Evolutionary conservation across 73 alveolate species (phyloP).

Genomic region (Stentor coeruleus): DNA sequence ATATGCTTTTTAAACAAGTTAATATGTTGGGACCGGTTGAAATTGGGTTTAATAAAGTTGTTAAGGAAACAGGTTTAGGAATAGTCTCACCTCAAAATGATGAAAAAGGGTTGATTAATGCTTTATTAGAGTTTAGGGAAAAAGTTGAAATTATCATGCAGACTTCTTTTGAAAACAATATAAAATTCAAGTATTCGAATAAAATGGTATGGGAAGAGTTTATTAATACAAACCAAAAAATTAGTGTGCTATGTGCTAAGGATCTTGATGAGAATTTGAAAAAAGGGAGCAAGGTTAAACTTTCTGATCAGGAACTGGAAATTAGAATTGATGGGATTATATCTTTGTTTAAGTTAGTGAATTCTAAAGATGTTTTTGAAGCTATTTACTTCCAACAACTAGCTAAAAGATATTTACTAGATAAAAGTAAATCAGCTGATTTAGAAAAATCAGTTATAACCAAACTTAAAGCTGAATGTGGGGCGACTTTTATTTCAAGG

Average conservation of each 20-base stretch:
- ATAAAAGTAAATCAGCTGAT: slow-evolving; percentile 31
- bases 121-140: slow-evolving; percentile 10
- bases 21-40: background rate
- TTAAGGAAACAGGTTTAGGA: slow-evolving; percentile 23
- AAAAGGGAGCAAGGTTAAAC: slow-evolving; percentile 28
- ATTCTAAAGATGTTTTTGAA: slow-evolving; percentile 49
- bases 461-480: slow-evolving; percentile 47
- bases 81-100: slow-evolving; percentile 1
- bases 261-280: slow-evolving; percentile 38
- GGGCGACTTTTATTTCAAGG: slow-evolving; percentile 38
- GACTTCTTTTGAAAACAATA: slow-evolving; percentile 26
- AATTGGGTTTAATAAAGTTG: background rate
- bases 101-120: background rate
- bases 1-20: slow-evolving; percentile 29
- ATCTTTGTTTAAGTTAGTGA: slow-evolving; percentile 33
- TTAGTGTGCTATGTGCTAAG: slow-evolving; percentile 40
- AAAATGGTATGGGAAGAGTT: slow-evolving; percentile 35
- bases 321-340: slow-evolving; percentile 30
- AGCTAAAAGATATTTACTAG: slow-evolving; percentile 36
- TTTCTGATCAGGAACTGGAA: slow-evolving; percentile 35
- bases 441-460: slow-evolving; percentile 38
- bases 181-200: slow-evolving; percentile 6
- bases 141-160: slow-evolving; percentile 28
- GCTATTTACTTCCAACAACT: slow-evolving; percentile 36
- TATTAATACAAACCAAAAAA: slow-evolving; percentile 23